Evolutionary conservation across 805 yeast genomes (phyloP).

Genomic region (Candida nanaspora): DNA sequence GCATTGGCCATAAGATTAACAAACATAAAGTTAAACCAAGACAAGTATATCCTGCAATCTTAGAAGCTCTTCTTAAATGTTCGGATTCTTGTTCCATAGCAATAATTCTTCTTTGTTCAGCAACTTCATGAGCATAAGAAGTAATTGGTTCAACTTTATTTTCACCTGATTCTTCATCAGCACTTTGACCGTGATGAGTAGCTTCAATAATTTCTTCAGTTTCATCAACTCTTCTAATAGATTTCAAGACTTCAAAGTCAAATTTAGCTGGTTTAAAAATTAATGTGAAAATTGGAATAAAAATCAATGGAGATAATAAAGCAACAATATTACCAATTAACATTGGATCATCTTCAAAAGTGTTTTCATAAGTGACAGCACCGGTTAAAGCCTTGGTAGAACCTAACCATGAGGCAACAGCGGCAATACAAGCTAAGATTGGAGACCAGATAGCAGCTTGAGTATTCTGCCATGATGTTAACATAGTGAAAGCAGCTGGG

Average conservation of each 20-base stretch:
- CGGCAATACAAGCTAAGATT: constrained; percentile 64
- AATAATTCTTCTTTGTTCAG: constrained; percentile 9
- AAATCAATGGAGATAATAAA: constrained; percentile 59
- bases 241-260: constrained; percentile 60
- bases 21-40: constrained; percentile 53
- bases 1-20: constrained; percentile 86
- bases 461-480: constrained; percentile 57
- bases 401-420: constrained; percentile 64
- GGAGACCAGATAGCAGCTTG: constrained; percentile 74
- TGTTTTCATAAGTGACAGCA: constrained; percentile 36
- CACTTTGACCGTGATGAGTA: constrained; percentile 3
- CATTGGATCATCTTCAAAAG: constrained; percentile 89
- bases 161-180: constrained; percentile 16
- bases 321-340: constrained; percentile 84
- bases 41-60: constrained; percentile 55
- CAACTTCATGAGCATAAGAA: constrained; percentile 24
- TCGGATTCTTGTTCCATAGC: constrained; percentile 42
- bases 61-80: constrained; percentile 49
- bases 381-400: constrained; percentile 39
- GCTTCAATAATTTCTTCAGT: constrained; percentile 53
- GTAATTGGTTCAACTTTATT: constrained; percentile 18
- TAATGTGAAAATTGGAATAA: constrained; percentile 59
- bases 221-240: constrained; percentile 63
- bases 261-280: constrained; percentile 64
- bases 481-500: constrained; percentile 62